Conservation (phyloP, 228 moss, liverwort and hornwort genomes). For the Sphagnum fallax region DNA sequence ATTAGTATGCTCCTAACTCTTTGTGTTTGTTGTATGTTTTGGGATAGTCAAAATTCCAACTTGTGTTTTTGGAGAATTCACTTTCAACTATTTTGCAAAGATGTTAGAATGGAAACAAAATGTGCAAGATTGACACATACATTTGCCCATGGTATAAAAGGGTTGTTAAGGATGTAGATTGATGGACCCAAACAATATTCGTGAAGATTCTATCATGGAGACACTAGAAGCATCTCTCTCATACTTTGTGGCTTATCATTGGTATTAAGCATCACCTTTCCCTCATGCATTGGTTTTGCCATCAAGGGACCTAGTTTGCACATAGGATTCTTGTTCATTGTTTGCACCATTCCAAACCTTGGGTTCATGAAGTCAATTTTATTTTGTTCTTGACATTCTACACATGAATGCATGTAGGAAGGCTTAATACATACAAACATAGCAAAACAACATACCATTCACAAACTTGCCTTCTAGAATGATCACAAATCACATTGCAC, state of each 20-base stretch:
- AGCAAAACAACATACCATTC: no score
- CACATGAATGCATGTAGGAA: no score
- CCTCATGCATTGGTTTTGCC: not conserved
- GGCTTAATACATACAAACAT: no score
- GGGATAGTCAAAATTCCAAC: not conserved
- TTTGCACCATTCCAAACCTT: no score
- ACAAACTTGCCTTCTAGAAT: no score
- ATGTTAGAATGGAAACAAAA: conserved; percentile 92
- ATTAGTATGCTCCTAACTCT: no score
- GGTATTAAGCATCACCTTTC: conserved; percentile 5
- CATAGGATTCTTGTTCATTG: not conserved
- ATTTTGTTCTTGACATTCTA: no score
- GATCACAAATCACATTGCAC: no score
- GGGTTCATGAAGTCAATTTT: no score
- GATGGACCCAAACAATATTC: conserved; percentile 30
- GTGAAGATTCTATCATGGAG: conserved; percentile 17
- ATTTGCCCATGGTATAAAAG: conserved; percentile 82
- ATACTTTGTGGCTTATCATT: conserved; percentile 19
- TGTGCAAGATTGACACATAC: conserved; percentile 77
- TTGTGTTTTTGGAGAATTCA: conserved; percentile 5
- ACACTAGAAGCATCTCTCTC: conserved; percentile 15
- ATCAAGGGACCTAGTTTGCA: not conserved
- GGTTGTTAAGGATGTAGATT: conserved; percentile 32
- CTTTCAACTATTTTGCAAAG: conserved; percentile 84
- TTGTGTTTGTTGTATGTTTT: no score